These are phyloP conservation scores for Nemania bipapillata DNA, from an alignment of 2,329 filamentous ascomycete species.

Conservation along the genomic window DNA sequence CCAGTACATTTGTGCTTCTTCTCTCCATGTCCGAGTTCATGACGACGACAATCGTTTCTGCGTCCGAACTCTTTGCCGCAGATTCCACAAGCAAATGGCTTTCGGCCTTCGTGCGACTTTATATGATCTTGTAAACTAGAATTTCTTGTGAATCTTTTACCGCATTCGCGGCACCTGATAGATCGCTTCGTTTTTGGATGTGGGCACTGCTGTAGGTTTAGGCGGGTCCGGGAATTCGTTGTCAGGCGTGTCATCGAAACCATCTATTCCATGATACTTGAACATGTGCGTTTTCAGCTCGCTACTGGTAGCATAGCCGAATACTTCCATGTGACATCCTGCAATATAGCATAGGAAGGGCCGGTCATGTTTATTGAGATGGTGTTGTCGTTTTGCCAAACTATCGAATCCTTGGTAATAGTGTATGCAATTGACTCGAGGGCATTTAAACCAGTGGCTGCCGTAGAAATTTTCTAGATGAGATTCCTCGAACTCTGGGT, in stretches of 20 bases:
- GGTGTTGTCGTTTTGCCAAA: conserved; percentile 46
- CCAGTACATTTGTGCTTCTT: conserved; percentile 42
- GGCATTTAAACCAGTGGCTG: conserved; percentile 38
- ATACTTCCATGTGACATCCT: conserved; percentile 49
- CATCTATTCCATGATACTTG: conserved; percentile 40
- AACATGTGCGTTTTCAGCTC: conserved; percentile 52
- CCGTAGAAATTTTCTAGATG: conserved; percentile 36
- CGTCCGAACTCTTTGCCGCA: conserved; percentile 40
- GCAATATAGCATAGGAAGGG: conserved; percentile 52
- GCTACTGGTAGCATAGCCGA: conserved; percentile 51
- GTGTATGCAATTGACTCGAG: conserved; percentile 51
- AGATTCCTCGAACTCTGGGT: conserved; percentile 48
- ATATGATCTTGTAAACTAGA: conserved; percentile 42
- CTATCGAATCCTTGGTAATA: conserved; percentile 55
- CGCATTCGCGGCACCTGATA: conserved; percentile 37
- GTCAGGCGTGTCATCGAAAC: conserved; percentile 30
- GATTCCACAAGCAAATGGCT: conserved; percentile 37
- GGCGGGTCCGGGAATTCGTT: conserved; percentile 39
- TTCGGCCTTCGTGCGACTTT: conserved; percentile 38
- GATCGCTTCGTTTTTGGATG: conserved; percentile 22
- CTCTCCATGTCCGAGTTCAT: conserved; percentile 38
- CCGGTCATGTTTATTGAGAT: conserved; percentile 52
- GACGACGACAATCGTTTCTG: conserved; percentile 37
- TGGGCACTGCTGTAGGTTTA: conserved; percentile 15
- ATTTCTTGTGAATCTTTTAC: conserved; percentile 41